Percentiles rank a stretch among this genome's conserved stretches.
Conservation (phyloP, 1,284 basidiomycete genomes). For the Naganishia albida region DNA sequence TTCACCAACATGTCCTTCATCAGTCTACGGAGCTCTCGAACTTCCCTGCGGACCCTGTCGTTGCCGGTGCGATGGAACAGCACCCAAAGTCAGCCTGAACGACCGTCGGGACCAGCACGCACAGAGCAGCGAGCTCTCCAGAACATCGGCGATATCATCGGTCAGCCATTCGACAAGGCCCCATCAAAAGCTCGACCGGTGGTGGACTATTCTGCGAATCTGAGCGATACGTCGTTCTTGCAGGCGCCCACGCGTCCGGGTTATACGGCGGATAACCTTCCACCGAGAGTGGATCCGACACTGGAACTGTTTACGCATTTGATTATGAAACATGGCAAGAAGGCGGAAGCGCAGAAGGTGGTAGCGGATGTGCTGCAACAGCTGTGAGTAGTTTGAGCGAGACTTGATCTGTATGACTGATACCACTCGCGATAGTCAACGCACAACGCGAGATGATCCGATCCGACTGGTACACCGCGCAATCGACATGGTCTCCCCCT, state of each 20-base stretch:
- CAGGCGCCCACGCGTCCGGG: constrained; percentile 36
- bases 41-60: background rate
- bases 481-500: constrained; percentile 66
- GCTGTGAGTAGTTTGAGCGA: constrained; percentile 40
- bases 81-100: constrained; percentile 1
- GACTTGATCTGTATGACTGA: background rate
- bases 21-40: background rate
- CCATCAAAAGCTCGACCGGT: background rate
- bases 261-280: constrained; percentile 55
- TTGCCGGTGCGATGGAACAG: constrained; percentile 21
- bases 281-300: constrained; percentile 73
- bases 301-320: constrained; percentile 69
- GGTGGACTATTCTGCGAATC: background rate
- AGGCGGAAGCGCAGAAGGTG: constrained; percentile 64
- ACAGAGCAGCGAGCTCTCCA: constrained; percentile 12
- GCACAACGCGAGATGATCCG: constrained; percentile 70
- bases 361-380: constrained; percentile 62
- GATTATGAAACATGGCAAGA: constrained; percentile 68
- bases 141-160: constrained; percentile 21
- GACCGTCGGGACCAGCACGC: constrained; percentile 16
- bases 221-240: constrained; percentile 20
- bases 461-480: constrained; percentile 75
- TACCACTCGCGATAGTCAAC: constrained; percentile 58
- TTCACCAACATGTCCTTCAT: constrained; percentile 5
- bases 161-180: constrained; percentile 2